A percentile compares a stretch with the other conserved stretches of the same genome.
Conservation (phyloP, 2,329 filamentous ascomycete species). For the Aureobasidium sp. region DNA sequence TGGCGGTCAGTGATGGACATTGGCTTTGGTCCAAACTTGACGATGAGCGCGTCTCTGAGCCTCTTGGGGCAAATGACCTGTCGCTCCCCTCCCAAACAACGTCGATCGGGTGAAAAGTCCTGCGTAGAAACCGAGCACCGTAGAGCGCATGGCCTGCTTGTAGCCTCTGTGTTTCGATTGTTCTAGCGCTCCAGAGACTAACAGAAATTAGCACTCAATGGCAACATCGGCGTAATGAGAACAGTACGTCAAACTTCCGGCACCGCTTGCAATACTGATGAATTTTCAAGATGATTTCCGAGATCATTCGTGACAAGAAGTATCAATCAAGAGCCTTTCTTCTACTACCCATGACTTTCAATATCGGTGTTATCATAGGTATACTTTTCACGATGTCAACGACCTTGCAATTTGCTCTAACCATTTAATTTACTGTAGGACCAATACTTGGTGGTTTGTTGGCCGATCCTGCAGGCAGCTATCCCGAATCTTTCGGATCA, state of each 20-base stretch:
- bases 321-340: slow-evolving; percentile 49
- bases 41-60: neutral
- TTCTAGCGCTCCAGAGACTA: neutral
- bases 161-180: neutral
- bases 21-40: neutral
- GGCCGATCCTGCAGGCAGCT: slow-evolving; percentile 57
- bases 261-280: neutral
- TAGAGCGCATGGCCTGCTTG: neutral
- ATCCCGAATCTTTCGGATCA: slow-evolving; percentile 57
- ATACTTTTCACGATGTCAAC: neutral
- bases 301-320: slow-evolving; percentile 65
- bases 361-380: slow-evolving; percentile 44
- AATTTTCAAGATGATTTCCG: slow-evolving; percentile 51
- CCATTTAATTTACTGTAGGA: slow-evolving; percentile 19
- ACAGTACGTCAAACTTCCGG: slow-evolving; percentile 33
- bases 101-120: neutral
- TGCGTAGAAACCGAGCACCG: neutral
- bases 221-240: slow-evolving; percentile 67
- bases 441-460: slow-evolving; percentile 57
- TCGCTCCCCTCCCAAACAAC: neutral
- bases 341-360: slow-evolving; percentile 62
- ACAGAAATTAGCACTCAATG: slow-evolving; percentile 47
- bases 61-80: neutral
- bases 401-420: neutral
- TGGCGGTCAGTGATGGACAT: neutral